Percentiles rank a stretch among this genome's conserved stretches.
Conservation (phyloP, 805 yeast species). For the Suhomyces pyralidae region DNA sequence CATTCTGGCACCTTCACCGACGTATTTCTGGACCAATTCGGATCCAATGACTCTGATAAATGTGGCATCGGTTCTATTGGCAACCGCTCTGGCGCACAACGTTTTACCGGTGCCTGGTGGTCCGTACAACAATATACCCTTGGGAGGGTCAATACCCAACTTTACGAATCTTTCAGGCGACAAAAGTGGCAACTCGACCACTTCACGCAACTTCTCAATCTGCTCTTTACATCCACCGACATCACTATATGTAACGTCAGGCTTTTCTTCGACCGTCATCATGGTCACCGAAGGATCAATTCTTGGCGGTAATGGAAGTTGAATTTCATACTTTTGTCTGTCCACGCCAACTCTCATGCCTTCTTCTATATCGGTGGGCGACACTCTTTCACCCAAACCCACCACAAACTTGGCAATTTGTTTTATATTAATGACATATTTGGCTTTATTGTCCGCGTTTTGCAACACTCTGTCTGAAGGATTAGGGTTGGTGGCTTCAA, state of each 20-base stretch:
- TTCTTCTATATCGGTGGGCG: conserved; percentile 98
- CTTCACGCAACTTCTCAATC: conserved; percentile 93
- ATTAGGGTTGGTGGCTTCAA: conserved; percentile 51
- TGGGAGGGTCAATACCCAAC: conserved; percentile 98
- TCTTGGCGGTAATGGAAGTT: conserved; percentile 94
- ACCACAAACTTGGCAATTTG: conserved; percentile 98
- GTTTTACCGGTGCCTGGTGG: conserved; percentile 99
- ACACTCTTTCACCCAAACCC: conserved; percentile 91
- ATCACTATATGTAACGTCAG: conserved; percentile 97
- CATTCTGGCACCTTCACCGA: conserved; percentile 99
- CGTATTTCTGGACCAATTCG: conserved; percentile 96
- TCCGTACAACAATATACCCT: conserved; percentile 93
- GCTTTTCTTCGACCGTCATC: conserved; percentile 99
- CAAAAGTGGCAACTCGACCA: conserved; percentile 87
- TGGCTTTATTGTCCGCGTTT: conserved; percentile 79
- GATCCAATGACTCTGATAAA: conserved; percentile 98
- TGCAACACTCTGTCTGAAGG: conserved; percentile 33
- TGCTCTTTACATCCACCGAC: conserved; percentile 99
- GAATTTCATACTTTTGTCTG: conserved; percentile 93
- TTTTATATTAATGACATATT: conserved; percentile 93
- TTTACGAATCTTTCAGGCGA: conserved; percentile 97
- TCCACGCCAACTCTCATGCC: conserved; percentile 99
- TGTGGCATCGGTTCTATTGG: conserved; percentile 98
- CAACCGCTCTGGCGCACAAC: conserved; percentile 97
- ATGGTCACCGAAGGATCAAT: conserved; percentile 97